phyloP scores from a whole-genome alignment of 306 rosid genomes.

The Lotus japonicus region DNA sequence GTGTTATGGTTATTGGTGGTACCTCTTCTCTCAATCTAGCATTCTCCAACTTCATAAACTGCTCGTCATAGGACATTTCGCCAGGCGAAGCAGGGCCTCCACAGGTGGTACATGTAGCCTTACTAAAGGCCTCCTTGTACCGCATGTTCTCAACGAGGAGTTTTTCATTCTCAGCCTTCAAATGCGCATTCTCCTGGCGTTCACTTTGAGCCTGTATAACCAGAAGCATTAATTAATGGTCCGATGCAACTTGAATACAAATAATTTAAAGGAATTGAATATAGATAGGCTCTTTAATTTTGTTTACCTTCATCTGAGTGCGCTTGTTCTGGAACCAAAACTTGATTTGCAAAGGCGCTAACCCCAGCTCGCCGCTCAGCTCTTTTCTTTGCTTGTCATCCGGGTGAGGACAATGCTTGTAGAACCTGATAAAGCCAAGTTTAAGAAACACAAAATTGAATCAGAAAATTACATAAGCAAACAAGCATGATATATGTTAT shows the following conservation, averaged over 20 bases:
- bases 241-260: background rate
- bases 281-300: no score
- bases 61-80: constrained; percentile 96
- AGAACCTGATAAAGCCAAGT: constrained; percentile 41
- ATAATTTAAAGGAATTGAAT: no score
- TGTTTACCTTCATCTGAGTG: constrained; percentile 88
- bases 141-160: constrained; percentile 78
- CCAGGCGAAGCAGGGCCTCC: constrained; percentile 94
- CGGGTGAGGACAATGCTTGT: constrained; percentile 98
- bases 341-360: constrained; percentile 92
- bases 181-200: constrained; percentile 77
- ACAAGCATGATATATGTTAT: no score
- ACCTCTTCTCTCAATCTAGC: constrained; percentile 93
- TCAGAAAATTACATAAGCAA: no score
- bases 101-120: constrained; percentile 86
- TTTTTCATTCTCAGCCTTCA: constrained; percentile 79
- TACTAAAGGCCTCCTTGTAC: constrained; percentile 80
- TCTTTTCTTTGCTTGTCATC: constrained; percentile 98
- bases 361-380: constrained; percentile 76
- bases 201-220: constrained; percentile 73
- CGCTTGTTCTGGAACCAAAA: constrained; percentile 99
- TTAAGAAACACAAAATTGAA: no score
- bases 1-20: no score
- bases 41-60: constrained; percentile 81
- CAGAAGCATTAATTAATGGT: no score